A percentile compares a stretch with the other conserved stretches of the same genome.
Conservation (phyloP, 805 yeast species). For the Saccharomycopsis babjevae region DNA sequence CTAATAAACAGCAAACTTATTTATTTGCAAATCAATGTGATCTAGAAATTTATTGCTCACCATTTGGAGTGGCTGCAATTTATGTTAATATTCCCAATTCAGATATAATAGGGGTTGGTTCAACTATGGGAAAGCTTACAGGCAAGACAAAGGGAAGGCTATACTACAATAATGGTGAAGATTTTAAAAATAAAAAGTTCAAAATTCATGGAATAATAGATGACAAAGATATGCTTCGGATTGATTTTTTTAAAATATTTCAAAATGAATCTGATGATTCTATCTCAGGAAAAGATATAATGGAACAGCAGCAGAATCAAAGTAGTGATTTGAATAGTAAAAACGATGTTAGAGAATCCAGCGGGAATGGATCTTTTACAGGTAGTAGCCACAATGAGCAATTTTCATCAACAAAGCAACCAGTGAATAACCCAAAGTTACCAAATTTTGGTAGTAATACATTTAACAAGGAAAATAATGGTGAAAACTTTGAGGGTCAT, state of each 20-base stretch:
- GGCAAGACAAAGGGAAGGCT: constrained; percentile 40
- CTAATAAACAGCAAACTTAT: constrained; percentile 23
- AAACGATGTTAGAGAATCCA: background rate
- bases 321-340: background rate
- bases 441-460: background rate
- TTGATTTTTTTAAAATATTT: constrained; percentile 42
- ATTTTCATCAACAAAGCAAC: background rate
- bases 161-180: constrained; percentile 39
- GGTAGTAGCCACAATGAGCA: background rate
- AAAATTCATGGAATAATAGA: constrained; percentile 40
- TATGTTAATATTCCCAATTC: constrained; percentile 39
- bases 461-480: background rate
- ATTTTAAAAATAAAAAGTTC: constrained; percentile 36
- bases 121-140: constrained; percentile 47
- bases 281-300: background rate
- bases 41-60: constrained; percentile 45
- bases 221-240: constrained; percentile 35
- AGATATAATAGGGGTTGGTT: constrained; percentile 43
- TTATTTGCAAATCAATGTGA: constrained; percentile 41
- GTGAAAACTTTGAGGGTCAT: constrained; percentile 24
- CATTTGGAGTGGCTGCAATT: constrained; percentile 44
- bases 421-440: background rate
- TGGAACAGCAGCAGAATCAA: background rate
- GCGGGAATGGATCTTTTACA: constrained; percentile 14
- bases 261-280: constrained; percentile 6